Percentiles rank a stretch among this genome's conserved stretches.
Evolutionary conservation across 179 eudicot species (phyloP).

Genomic region (Spinacia oleracea): DNA sequence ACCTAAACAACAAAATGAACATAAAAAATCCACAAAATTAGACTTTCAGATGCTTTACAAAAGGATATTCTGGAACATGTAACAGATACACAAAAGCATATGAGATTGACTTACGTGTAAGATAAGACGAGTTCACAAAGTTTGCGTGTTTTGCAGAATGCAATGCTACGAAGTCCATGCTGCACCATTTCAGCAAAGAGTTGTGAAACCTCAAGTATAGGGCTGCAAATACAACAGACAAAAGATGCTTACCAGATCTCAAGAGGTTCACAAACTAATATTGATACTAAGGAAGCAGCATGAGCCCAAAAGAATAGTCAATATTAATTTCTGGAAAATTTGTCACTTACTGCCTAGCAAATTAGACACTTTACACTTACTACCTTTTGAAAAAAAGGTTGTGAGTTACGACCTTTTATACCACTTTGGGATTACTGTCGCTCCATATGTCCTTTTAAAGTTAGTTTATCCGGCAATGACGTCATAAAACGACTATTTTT

Average conservation of each 20-base stretch:
- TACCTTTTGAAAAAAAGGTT: no score
- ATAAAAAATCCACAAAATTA: neutral
- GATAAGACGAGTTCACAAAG: constrained; percentile 93
- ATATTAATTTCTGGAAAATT: no score
- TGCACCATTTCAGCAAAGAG: constrained; percentile 92
- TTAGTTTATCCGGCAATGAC: no score
- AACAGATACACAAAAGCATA: neutral
- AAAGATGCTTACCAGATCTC: neutral
- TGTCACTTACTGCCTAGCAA: no score
- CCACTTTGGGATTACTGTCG: no score
- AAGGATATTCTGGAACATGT: neutral
- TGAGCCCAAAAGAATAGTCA: neutral
- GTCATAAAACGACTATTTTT: no score
- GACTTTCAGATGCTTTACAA: neutral
- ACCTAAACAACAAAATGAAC: no score
- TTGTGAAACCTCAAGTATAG: constrained; percentile 71
- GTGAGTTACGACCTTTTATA: no score
- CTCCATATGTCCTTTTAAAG: no score
- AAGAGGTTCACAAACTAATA: neutral
- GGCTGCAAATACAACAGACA: constrained; percentile 57
- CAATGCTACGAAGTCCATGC: constrained; percentile 93
- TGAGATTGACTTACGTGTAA: constrained; percentile 65
- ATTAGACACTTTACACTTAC: no score
- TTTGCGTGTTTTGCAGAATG: constrained; percentile 97
- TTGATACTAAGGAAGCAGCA: neutral